These are phyloP conservation scores for Ambrosia artemisiifolia DNA, from an alignment of 129 eudicot species.

Conservation along the genomic window DNA sequence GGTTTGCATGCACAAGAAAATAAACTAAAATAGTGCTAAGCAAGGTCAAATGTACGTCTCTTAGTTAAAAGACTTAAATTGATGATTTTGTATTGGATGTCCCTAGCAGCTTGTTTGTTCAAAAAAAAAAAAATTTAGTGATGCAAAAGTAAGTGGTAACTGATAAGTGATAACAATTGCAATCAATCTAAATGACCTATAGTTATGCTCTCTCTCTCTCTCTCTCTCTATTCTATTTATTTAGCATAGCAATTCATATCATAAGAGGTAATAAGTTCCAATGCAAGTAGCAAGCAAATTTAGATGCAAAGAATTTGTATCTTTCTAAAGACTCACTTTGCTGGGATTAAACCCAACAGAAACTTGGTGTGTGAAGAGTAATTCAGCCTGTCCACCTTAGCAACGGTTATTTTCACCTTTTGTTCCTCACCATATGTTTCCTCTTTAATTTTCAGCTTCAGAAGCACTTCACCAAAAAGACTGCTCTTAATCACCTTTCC, in stretches of 20 bases:
- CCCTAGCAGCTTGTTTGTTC: too few species aligned
- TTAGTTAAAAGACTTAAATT: too few species aligned
- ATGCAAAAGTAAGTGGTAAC: not conserved
- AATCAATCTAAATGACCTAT: not conserved
- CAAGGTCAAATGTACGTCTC: too few species aligned
- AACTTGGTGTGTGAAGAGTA: slow-evolving; percentile 51
- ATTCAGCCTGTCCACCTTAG: slow-evolving; percentile 71
- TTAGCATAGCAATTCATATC: not conserved
- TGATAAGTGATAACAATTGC: not conserved
- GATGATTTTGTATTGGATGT: too few species aligned
- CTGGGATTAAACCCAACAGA: slow-evolving; percentile 51
- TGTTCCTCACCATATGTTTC: slow-evolving; percentile 90
- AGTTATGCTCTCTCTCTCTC: too few species aligned
- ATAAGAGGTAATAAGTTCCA: not conserved
- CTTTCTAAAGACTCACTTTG: not conserved
- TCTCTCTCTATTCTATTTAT: not conserved
- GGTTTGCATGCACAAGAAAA: too few species aligned
- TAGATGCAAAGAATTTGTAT: not conserved
- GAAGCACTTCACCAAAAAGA: slow-evolving; percentile 52
- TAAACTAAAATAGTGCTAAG: too few species aligned
- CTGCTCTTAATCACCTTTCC: slow-evolving; percentile 40
- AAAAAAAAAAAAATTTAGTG: too few species aligned
- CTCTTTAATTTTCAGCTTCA: slow-evolving; percentile 82
- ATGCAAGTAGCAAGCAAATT: not conserved
- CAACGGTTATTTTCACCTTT: slow-evolving; percentile 65